Conservation (phyloP, 768 basidiomycete species). For the Suillus decipiens region DNA sequence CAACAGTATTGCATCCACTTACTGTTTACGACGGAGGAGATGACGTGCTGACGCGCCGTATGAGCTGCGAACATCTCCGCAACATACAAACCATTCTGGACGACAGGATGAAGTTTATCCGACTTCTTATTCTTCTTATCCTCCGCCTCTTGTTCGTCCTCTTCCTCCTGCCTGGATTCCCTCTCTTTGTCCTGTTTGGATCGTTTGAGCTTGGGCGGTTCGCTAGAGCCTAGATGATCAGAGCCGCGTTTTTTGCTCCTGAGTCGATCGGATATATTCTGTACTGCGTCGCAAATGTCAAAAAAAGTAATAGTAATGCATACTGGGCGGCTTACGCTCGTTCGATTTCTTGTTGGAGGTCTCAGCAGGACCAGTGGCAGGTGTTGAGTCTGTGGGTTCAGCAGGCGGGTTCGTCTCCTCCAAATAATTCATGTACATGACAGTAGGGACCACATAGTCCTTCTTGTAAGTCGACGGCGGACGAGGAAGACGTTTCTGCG, state of each 20-base stretch:
- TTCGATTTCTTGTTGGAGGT: not conserved
- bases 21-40: not conserved
- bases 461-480: not conserved
- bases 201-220: not conserved
- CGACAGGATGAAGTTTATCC: not conserved
- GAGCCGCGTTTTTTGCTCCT: not conserved
- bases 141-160: not conserved
- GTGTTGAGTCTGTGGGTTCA: not conserved
- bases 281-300: not conserved
- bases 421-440: not conserved
- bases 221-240: not conserved
- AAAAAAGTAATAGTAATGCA: not conserved
- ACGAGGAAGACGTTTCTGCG: not conserved
- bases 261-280: not conserved
- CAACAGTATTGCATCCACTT: not conserved
- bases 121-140: not conserved
- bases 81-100: not conserved
- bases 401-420: not conserved
- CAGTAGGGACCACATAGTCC: not conserved
- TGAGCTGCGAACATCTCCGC: not conserved
- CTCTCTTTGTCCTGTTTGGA: not conserved
- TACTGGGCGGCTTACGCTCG: not conserved
- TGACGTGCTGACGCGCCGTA: not conserved
- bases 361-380: not conserved
- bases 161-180: slow-evolving; percentile 12